Percentiles rank a stretch among this genome's conserved stretches.
These are phyloP conservation scores for Puccinia novopanici DNA, from an alignment of 1,284 basidiomycete genomes.

Conservation along the genomic window DNA sequence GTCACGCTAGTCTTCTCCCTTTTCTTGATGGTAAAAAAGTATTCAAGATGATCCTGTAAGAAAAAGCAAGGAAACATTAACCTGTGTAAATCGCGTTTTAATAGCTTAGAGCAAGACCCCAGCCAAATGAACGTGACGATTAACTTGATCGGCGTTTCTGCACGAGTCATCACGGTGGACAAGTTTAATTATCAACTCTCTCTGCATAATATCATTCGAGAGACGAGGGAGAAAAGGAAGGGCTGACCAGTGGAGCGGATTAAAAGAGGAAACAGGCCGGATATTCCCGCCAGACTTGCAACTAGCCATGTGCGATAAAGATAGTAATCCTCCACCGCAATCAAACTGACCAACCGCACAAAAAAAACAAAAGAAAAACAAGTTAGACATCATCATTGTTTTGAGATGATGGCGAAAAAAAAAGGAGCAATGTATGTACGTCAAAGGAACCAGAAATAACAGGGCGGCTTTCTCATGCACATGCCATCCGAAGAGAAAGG, in stretches of 20 bases:
- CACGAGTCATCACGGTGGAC: too few species aligned
- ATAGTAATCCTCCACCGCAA: constrained; percentile 78
- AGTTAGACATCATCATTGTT: not conserved
- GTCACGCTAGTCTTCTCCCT: not conserved
- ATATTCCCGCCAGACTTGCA: constrained; percentile 77
- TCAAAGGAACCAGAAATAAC: constrained; percentile 82
- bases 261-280: constrained; percentile 82
- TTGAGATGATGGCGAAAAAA: constrained; percentile 20
- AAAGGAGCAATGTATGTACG: constrained; percentile 62
- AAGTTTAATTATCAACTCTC: too few species aligned
- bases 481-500: constrained; percentile 95
- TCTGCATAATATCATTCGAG: too few species aligned
- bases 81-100: constrained; percentile 78
- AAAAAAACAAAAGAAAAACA: not conserved
- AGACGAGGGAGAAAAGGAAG: not conserved
- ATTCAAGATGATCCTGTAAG: not conserved
- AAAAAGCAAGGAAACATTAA: constrained; percentile 60
- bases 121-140: constrained; percentile 77
- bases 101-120: constrained; percentile 66
- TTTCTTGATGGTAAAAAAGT: not conserved
- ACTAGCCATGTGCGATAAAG: constrained; percentile 82
- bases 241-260: constrained; percentile 75
- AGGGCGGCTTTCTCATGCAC: constrained; percentile 94
- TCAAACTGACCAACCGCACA: constrained; percentile 64
- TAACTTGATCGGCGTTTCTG: constrained; percentile 80